Evolutionary conservation across 345 rosid genomes (phyloP), one percentile per base, ranked within the genome.

Genomic region (Hirschfeldia incana): DNA sequence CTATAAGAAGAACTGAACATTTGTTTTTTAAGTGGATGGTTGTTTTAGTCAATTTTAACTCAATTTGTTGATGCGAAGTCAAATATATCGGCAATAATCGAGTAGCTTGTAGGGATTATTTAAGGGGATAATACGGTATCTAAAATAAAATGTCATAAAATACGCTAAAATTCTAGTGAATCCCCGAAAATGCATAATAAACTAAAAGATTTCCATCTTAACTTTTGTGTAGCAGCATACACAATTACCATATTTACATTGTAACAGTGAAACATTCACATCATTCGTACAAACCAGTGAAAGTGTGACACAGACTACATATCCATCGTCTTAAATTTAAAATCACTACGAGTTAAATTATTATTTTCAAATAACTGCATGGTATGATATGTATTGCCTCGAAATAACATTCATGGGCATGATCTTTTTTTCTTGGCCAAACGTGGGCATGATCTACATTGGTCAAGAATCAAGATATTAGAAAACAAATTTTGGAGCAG

Each of bases 21-120:
- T n/a, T 51, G 57, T n/a, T 51, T 42, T 49, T 5, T 8, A 53
- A 70, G 17, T 78, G 66, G 53, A 65, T 42, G 62, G 42, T 65
- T 26, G 39, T 70, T 77, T 37, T 65, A 28, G 76, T 65, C 42
- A 57, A 6, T 42, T 64, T 37, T 4, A 8, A 42, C 29, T 29
- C 67, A 59, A 42, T 15, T 32, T 58, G 28, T 58, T 58, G 62
- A 67, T 78, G 67, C 16, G 37, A 17, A 66, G 81, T 78, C 81
- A 72, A 78, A 72, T 34, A 72, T 72, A 72, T 66, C 77, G 77
- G 81, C 36, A 17, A 65, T 46, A 32, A 64, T 78, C 72, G 61
- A 57, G 61, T 11, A 13, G 57, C 6, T 37, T 71, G n/a, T n/a
- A 21, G 15, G 64, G 33, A 59, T 59, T 77, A 64, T 76, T 76